These are phyloP conservation scores for Exserohilum rostratum DNA, from an alignment of 2,329 filamentous ascomycete genomes.

Conservation along the genomic window DNA sequence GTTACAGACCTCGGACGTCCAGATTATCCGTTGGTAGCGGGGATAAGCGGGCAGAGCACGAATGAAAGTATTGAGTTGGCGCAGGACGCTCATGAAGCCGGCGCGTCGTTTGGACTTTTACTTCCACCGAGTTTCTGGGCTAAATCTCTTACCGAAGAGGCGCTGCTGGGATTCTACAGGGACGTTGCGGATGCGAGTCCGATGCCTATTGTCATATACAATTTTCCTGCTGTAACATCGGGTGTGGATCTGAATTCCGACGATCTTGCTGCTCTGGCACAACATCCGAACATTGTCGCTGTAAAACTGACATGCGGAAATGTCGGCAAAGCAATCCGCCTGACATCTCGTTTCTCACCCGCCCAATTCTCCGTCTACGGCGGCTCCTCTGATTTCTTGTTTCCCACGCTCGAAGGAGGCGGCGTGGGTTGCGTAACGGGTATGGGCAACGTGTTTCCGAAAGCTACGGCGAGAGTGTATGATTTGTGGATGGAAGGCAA, in stretches of 20 bases:
- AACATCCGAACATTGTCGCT: not conserved
- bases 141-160: not conserved
- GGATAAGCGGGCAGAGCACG: not conserved
- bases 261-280: not conserved
- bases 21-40: not conserved
- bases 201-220: not conserved
- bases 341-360: not conserved
- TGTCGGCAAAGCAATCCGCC: not conserved
- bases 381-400: not conserved
- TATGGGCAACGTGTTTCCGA: not conserved
- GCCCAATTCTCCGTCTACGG: not conserved
- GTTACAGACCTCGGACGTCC: not conserved
- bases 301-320: not conserved
- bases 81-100: not conserved
- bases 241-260: not conserved
- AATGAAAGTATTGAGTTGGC: not conserved
- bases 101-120: not conserved
- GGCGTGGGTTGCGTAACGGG: not conserved
- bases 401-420: not conserved
- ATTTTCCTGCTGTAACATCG: not conserved
- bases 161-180: not conserved
- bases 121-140: not conserved
- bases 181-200: not conserved
- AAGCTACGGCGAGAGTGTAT: not conserved
- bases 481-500: not conserved